Evolutionary conservation across 805 yeast genomes (phyloP), one percentile per base, ranked within the genome.

Genomic region (Nakazawaea laoshanensis): DNA sequence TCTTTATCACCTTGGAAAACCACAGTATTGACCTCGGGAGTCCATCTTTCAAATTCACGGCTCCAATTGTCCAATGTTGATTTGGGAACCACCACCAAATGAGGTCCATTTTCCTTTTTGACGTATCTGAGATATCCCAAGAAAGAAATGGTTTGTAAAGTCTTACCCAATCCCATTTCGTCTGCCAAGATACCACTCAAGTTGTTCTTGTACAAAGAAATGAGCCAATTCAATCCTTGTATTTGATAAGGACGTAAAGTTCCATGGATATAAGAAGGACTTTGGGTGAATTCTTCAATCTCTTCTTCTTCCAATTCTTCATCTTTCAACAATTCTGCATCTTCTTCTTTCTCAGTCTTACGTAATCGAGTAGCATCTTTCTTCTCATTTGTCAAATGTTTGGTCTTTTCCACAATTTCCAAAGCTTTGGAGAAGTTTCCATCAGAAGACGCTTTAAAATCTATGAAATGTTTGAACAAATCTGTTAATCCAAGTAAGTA

Each of bases 161-260:
- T 82, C 50, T 82, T 82, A 44, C 92, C 92, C 40, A 82, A 57
- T 2, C 92, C 92, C 92, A 82, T 82, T 56, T 82, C 92, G 55
- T 82, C 92, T 1, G 92, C 92, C 38, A 82, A 61, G 16, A 82
- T 81, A 39, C 92, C 92, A 1, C 82, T 71, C 29, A 82, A 57
- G 39, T 74, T 70, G 55, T 78, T 79, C 41, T 74, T 79, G 45
- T 77, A 72, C 38, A 82, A 55, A 1, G 80, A 66, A 10, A 81
- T 69, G 44, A 82, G 57, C 94, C 94, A 82, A 51, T 82, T 82
- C 40, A 82, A 59, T 19, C 35, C 94, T 52, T 78, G 87, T 41
- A 82, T 66, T 55, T 82, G 94, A 49, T 82, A 82, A 3, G 81
- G 77, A 46, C 94, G 67, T 37, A 82, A 53, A 25, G 50, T 47